A percentile compares a stretch with the other conserved stretches of the same genome.
Evolutionary conservation across 2,329 filamentous ascomycete genomes (phyloP).

Genomic region (Chrysoporthe austroafricana): DNA sequence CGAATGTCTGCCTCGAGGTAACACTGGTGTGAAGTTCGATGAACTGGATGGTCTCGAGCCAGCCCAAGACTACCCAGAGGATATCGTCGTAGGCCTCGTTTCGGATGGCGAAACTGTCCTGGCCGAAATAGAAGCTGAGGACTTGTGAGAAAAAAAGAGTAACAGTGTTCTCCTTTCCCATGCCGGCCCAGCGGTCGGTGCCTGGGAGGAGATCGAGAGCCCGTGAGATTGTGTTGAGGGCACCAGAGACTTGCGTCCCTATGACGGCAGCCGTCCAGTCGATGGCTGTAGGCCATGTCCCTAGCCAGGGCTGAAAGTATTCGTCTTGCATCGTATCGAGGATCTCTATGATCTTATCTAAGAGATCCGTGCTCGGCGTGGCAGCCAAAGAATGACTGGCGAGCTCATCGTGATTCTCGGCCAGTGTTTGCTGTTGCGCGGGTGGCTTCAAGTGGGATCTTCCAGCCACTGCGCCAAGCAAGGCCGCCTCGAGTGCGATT

Average conservation of each 20-base stretch:
- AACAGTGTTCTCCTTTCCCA: conserved; percentile 75
- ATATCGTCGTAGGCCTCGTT: conserved; percentile 88
- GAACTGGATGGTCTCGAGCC: conserved; percentile 83
- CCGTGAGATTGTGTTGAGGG: conserved; percentile 71
- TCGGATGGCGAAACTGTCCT: conserved; percentile 75
- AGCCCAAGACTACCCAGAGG: conserved; percentile 91
- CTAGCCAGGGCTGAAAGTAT: conserved; percentile 78
- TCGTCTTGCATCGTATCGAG: conserved; percentile 69
- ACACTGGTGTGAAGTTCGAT: conserved; percentile 68
- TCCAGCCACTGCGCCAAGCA: conserved; percentile 13
- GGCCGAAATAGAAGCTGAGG: conserved; percentile 81
- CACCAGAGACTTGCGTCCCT: conserved; percentile 76
- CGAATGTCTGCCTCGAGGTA: conserved; percentile 52
- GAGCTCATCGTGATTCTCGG: background rate
- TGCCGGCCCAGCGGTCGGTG: conserved; percentile 42
- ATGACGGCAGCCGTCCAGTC: conserved; percentile 93
- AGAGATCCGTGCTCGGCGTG: conserved; percentile 10
- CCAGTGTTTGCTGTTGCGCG: conserved; percentile 11
- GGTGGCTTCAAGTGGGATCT: conserved; percentile 1
- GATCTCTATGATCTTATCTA: conserved; percentile 58
- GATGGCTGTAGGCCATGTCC: conserved; percentile 83
- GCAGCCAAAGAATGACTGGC: too few relatives aligned
- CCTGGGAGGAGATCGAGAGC: conserved; percentile 49
- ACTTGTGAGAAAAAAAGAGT: conserved; percentile 80
- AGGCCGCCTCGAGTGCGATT: background rate